These are phyloP conservation scores for Pharnaceum exiguum DNA, from an alignment of 148 eudicot species.

Conservation along the genomic window DNA sequence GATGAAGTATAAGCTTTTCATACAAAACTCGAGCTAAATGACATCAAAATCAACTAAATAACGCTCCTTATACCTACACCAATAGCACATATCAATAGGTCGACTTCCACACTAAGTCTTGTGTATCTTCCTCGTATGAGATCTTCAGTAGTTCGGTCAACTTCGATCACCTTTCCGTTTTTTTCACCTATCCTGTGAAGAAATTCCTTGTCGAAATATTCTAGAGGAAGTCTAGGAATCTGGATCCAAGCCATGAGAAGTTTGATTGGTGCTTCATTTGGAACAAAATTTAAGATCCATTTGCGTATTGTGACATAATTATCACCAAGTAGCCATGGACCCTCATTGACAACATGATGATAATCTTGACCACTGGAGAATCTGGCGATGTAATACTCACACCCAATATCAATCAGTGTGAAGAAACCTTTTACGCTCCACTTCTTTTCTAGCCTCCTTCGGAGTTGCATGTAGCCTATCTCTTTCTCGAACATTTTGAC, in stretches of 20 bases:
- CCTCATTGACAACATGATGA: neutral
- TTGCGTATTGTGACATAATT: neutral
- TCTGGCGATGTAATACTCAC: neutral
- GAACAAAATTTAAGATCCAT: neutral
- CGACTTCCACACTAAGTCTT: neutral
- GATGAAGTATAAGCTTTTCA: no score
- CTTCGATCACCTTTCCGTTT: neutral
- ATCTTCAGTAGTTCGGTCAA: neutral
- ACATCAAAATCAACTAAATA: no score
- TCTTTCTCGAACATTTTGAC: neutral
- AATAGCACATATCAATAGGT: no score
- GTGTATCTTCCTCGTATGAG: neutral
- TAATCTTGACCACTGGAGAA: neutral
- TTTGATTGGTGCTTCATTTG: neutral
- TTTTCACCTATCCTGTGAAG: neutral
- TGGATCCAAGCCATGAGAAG: neutral
- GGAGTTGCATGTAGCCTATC: neutral
- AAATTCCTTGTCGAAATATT: neutral
- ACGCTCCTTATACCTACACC: no score
- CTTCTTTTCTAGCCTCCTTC: neutral
- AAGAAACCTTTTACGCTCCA: neutral
- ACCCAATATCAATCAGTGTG: neutral
- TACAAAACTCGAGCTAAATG: no score
- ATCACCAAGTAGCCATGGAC: neutral
- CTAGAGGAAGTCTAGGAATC: neutral